phyloP scores from a whole-genome alignment of 148 eudicot genomes.

The Chenopodium formosanum region DNA sequence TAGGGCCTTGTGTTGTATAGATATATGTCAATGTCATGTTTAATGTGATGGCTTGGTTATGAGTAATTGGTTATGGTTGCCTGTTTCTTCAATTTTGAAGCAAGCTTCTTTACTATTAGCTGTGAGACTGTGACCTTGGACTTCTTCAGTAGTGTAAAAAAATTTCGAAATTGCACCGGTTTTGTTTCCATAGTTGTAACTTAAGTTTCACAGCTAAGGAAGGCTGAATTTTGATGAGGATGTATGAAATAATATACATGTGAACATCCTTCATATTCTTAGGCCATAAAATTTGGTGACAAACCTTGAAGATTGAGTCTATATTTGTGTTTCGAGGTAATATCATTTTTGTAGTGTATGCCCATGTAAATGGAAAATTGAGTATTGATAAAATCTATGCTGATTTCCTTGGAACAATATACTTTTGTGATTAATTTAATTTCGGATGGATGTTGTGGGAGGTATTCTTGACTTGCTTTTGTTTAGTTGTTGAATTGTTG shows the following conservation, averaged over 20 bases:
- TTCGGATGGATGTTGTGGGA: neutral
- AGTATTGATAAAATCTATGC: neutral
- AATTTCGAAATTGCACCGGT: too few species aligned
- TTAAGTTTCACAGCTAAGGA: neutral
- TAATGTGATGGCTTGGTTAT: too few species aligned
- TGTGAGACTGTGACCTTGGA: too few species aligned
- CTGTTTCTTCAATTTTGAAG: too few species aligned
- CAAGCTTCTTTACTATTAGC: too few species aligned
- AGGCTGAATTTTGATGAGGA: neutral
- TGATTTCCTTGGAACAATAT: neutral
- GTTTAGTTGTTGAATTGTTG: neutral
- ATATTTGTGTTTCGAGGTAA: too few species aligned
- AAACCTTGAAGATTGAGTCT: too few species aligned
- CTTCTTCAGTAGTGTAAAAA: too few species aligned
- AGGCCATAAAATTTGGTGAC: neutral
- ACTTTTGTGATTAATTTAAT: neutral
- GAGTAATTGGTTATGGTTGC: too few species aligned
- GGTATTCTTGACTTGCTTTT: neutral
- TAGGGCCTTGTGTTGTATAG: neutral
- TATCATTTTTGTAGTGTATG: neutral
- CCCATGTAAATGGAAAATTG: neutral
- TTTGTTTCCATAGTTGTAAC: too few species aligned
- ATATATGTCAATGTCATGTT: neutral
- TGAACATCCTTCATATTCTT: neutral
- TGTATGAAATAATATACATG: too few species aligned